A percentile compares a stretch with the other conserved stretches of the same genome.
These are phyloP conservation scores for Acanthamoeba rhysodes DNA, from an alignment of 208 protist genomes.

Conservation along the genomic window DNA sequence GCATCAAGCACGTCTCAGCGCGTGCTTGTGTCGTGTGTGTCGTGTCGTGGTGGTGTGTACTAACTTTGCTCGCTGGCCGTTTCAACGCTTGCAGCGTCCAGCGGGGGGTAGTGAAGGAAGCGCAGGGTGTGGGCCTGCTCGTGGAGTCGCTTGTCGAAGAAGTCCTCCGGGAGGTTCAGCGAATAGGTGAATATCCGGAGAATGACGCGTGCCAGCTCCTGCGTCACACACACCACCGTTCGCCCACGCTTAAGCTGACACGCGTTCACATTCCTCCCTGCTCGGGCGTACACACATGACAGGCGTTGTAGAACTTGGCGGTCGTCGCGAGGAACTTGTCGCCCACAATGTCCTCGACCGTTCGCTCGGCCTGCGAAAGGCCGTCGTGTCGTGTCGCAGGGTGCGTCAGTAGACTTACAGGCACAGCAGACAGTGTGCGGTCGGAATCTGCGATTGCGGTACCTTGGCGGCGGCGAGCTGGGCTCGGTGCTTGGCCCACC, in stretches of 20 bases:
- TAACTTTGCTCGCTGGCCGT: not conserved
- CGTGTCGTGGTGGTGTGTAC: no score
- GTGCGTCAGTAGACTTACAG: no score
- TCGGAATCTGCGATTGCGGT: not conserved
- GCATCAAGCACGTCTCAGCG: not conserved
- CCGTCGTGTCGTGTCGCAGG: no score
- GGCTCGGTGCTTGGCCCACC: slow-evolving; percentile 13
- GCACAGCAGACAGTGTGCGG: no score
- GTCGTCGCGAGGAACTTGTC: not conserved
- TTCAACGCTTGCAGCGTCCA: not conserved
- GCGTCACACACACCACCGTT: not conserved
- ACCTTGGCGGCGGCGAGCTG: not conserved
- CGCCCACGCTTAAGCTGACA: not conserved
- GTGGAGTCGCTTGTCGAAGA: slow-evolving; percentile 2
- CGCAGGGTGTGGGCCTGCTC: slow-evolving; percentile 57
- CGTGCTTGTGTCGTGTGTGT: not conserved
- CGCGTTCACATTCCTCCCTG: no score
- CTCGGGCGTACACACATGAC: not conserved
- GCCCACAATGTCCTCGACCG: not conserved
- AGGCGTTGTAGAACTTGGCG: slow-evolving; percentile 27
- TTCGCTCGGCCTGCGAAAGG: not conserved
- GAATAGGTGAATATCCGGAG: slow-evolving; percentile 1
- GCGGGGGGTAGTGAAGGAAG: slow-evolving; percentile 43
- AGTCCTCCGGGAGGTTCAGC: not conserved
- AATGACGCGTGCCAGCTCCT: slow-evolving; percentile 37